Conservation (phyloP, 495 filamentous ascomycete genomes). For the Tuber aestivum region DNA sequence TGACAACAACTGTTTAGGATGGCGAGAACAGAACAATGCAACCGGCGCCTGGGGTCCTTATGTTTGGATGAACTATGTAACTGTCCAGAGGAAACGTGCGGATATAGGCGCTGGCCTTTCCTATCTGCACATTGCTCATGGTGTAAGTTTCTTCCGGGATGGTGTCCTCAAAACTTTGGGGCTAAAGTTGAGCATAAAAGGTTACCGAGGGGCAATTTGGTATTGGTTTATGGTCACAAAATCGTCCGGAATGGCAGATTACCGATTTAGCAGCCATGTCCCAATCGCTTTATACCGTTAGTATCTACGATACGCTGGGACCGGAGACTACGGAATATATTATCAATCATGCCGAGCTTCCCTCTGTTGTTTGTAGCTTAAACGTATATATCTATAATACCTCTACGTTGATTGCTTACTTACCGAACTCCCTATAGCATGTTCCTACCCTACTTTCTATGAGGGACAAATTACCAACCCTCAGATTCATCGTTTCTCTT, state of each 20-base stretch:
- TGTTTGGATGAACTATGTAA: conserved; percentile 75
- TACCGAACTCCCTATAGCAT: conserved; percentile 49
- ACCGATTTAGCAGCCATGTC: conserved; percentile 85
- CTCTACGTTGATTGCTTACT: neutral
- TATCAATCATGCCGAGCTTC: conserved; percentile 76
- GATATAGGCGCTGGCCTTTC: conserved; percentile 83
- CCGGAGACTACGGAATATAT: conserved; percentile 89
- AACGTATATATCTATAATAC: conserved; percentile 35
- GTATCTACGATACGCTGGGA: conserved; percentile 93
- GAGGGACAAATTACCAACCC: conserved; percentile 64
- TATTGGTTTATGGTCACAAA: conserved; percentile 91
- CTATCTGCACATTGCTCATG: conserved; percentile 57
- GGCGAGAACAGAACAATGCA: conserved; percentile 67
- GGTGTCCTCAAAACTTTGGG: neutral
- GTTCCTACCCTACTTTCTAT: conserved; percentile 81
- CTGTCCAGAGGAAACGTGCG: conserved; percentile 70
- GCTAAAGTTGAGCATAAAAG: neutral
- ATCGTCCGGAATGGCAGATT: conserved; percentile 96
- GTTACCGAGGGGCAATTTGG: conserved; percentile 53
- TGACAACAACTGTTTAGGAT: conserved; percentile 68
- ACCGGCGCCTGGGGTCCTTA: conserved; percentile 75
- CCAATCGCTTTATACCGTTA: conserved; percentile 83
- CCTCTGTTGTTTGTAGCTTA: conserved; percentile 70
- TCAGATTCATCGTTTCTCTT: conserved; percentile 85
- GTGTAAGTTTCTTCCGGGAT: conserved; percentile 32